Evolutionary conservation across 2,329 filamentous ascomycete genomes (phyloP), one percentile per base, ranked within the genome.

Genomic region (Pyricularia grisea): DNA sequence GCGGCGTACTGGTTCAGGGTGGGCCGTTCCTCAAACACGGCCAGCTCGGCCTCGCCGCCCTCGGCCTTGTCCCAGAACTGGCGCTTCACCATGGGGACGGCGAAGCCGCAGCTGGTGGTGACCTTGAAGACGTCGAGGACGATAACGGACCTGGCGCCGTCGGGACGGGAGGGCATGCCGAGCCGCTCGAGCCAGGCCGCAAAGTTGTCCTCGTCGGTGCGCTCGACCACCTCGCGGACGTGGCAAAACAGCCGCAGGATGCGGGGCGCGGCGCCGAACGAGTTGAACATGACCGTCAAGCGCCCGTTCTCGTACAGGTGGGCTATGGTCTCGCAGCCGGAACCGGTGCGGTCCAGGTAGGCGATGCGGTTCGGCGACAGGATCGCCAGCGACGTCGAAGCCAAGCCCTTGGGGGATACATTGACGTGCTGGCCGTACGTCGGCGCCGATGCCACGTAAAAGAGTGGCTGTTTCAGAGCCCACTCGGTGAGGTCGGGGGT

Each of bases 341-440:
- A 91, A 33, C 91, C 92, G 1, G 89, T 92, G 70, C 88, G 85
- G 75, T 94, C 91, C 69, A 93, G 82, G 75, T 93, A 94, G 30
- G 87, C 89, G 69, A 84, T 85, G n/a, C 81, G 80, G 71, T 84
- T 89, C 33, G 85, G 81, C 10, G 79, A 78, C 68, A 91, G 80
- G 68, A 92, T 81, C 36, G 85, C 82, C 73, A 92, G 87, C 31
- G 88, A 88, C n/a, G 84, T 79, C 23, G 84, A 81, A 0, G 87
- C 81, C 27, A 90, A 83, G 66, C 91, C 91, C 78, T 94, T 93
- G 66, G 92, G 90, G 0, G 90, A 93, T 69, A 93, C 80, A 74
- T 94, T 94, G 80, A 94, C 82, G 79, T 94, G 91, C 2, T 78
- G 79, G 25, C 86, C 88, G n/a, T 84, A 83, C 30, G 88, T 83